A percentile compares a stretch with the other conserved stretches of the same genome.
These are phyloP conservation scores for Mucor piriformis DNA, from an alignment of 371 early-diverging fungal species.

Conservation along the genomic window DNA sequence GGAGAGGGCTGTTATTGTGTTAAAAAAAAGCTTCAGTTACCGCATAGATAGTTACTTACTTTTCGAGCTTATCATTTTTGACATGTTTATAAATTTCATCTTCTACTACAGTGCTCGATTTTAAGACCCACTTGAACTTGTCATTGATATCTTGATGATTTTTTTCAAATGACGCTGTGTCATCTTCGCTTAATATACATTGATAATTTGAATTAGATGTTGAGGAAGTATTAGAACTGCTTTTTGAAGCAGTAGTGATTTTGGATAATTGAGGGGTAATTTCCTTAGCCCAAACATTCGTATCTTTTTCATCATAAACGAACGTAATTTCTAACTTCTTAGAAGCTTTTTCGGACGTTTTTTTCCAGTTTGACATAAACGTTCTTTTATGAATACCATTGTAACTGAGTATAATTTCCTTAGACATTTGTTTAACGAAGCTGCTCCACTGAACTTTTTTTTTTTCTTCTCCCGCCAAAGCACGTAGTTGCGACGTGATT, in stretches of 20 bases:
- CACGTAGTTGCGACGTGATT: conserved; percentile 1
- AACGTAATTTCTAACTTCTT: neutral
- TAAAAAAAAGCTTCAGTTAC: conserved; percentile 9
- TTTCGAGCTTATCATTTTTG: conserved; percentile 5
- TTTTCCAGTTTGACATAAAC: conserved; percentile 3
- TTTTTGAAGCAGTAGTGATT: neutral
- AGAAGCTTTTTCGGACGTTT: neutral
- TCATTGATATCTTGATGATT: conserved; percentile 8
- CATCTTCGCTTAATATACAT: conserved; percentile 6
- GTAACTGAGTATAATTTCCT: conserved; percentile 2
- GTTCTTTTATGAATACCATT: neutral
- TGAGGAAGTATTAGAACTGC: conserved; percentile 1
- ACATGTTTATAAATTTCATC: conserved; percentile 9
- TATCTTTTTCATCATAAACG: neutral
- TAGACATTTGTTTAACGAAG: conserved; percentile 4
- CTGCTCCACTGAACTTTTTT: conserved; percentile 12
- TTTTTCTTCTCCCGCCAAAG: conserved; percentile 10
- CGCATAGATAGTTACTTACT: conserved; percentile 11
- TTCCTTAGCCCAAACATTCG: conserved; percentile 2
- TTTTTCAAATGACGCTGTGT: conserved; percentile 1
- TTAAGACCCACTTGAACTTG: conserved; percentile 8
- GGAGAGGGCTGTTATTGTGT: conserved; percentile 9
- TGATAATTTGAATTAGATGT: conserved; percentile 8
- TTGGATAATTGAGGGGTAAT: neutral
- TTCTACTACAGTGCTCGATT: neutral